Percentiles rank a stretch among this genome's conserved stretches.
Evolutionary conservation across 352 stramenopile genomes (phyloP).

Genomic region (Phytophthora litchii): DNA sequence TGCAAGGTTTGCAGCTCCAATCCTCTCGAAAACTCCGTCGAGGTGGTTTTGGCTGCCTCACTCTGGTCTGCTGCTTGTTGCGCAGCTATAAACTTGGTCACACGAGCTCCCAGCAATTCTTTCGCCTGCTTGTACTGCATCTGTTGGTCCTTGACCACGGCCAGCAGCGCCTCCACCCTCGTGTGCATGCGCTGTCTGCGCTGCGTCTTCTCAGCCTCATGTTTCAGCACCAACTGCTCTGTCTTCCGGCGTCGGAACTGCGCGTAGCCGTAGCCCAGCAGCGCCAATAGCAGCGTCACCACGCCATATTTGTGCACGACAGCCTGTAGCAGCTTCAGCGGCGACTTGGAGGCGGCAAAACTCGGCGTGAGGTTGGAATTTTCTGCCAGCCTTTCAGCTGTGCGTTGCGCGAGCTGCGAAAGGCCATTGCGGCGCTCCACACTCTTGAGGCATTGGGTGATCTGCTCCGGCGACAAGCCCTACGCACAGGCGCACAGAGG

Average conservation of each 20-base stretch:
- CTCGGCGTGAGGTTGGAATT: not conserved
- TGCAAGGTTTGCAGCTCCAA: conserved; percentile 44
- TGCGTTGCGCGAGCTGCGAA: conserved; percentile 34
- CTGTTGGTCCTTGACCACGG: conserved; percentile 48
- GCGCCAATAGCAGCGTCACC: conserved; percentile 32
- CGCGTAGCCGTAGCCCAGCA: conserved; percentile 42
- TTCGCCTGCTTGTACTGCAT: conserved; percentile 48
- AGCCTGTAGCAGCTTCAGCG: conserved; percentile 23
- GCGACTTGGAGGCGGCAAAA: conserved; percentile 16
- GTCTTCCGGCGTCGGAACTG: conserved; percentile 31
- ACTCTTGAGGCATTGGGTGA: conserved; percentile 63
- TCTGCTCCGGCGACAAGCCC: conserved; percentile 67
- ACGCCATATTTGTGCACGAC: conserved; percentile 45
- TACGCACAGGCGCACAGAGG: not conserved
- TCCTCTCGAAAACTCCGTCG: conserved; percentile 20
- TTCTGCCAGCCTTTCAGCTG: conserved; percentile 7
- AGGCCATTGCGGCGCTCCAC: conserved; percentile 66
- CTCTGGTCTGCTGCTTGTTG: conserved; percentile 18
- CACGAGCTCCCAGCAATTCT: conserved; percentile 28
- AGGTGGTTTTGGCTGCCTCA: conserved; percentile 6
- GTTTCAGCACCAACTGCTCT: conserved; percentile 38
- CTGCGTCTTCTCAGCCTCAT: conserved; percentile 25
- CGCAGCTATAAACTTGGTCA: conserved; percentile 29
- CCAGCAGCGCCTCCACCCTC: conserved; percentile 38
- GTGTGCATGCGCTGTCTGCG: conserved; percentile 20